Base-by-base conservation (phyloP, 2,329 filamentous ascomycete species). In the Paecilomyces niveus region DNA sequence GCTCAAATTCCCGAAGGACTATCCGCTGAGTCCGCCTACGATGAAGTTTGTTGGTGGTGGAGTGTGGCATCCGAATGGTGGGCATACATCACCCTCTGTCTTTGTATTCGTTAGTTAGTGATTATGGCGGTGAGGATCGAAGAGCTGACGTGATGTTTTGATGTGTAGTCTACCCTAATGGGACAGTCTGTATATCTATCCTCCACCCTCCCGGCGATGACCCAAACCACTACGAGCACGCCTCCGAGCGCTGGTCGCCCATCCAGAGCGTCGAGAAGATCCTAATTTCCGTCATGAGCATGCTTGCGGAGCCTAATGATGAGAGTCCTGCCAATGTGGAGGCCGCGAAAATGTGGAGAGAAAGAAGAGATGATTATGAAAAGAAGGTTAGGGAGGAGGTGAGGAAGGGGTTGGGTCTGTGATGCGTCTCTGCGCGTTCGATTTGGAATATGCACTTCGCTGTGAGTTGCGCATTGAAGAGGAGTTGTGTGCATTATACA, bases 181-280 rank as follows among this genome's bases (percentile, higher is more conserved):
- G 93, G 63, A 84, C 93, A 18, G 94, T 97, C 67, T 97, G 93
- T 79, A 97, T 97, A 70, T 96, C 90, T n/a, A 97, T 97, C 78
- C 86, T 97, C 1, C 93, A 97, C 76, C 89, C 93, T 2, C 93
- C 93, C 2, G 93, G 94, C 68, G 93, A 97, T 77, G 93, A 97
- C 76, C 94, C 94, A 57, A 97, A 97, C 79, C 92, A 96, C 80
- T 97, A 97, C 82, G 93, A 97, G 76, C 90, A 93, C 68, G 93
- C 94, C 7, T 92, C 89, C 1, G 94, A 97, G 80, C 87, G 93
- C 63, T 97, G 93, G 93, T 93, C 89, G 29, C 93, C 93, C 11
- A 96, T 97, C 62, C 94, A 97, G 79, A 94, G 89, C 60, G 93
- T 97, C 65, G 94, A 97, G 78, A 97, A 97, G 81, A 97, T 97